Conservation (phyloP, 2,329 filamentous ascomycete species). For the Colletotrichum limetticola region DNA sequence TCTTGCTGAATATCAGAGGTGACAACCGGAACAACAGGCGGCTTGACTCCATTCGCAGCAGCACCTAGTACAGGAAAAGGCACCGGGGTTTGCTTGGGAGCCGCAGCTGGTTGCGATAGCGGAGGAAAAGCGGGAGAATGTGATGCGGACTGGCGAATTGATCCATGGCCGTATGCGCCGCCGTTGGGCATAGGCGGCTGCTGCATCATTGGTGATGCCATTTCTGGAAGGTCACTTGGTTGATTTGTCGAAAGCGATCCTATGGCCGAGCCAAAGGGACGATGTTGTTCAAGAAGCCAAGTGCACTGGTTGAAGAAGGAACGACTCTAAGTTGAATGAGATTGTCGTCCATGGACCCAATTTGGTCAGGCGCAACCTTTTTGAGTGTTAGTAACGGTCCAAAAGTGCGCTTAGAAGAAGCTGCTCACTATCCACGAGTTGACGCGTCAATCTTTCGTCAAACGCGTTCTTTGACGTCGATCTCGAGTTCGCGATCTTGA, state of each 20-base stretch:
- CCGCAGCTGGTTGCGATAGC: background rate
- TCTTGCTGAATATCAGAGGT: background rate
- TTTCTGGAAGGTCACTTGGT: background rate
- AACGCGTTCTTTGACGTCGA: conserved; percentile 2
- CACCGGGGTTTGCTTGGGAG: background rate
- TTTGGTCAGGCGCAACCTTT: background rate
- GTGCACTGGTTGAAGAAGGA: background rate
- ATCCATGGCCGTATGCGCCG: background rate
- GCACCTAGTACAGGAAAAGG: background rate
- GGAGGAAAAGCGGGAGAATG: background rate
- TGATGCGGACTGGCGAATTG: background rate
- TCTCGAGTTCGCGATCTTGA: background rate
- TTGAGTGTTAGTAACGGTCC: background rate
- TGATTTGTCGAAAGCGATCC: fast-evolving
- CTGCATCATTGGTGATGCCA: conserved; percentile 1
- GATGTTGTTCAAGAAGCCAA: background rate
- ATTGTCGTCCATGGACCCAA: background rate
- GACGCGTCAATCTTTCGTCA: conserved; percentile 2
- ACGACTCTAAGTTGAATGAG: background rate
- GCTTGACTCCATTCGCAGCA: no score
- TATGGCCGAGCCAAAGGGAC: background rate
- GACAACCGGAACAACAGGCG: background rate
- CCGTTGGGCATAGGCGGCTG: background rate
- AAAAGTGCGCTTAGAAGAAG: background rate
- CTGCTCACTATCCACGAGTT: background rate